phyloP scores from a whole-genome alignment of 768 basidiomycete genomes.

The Amanita muscaria region DNA sequence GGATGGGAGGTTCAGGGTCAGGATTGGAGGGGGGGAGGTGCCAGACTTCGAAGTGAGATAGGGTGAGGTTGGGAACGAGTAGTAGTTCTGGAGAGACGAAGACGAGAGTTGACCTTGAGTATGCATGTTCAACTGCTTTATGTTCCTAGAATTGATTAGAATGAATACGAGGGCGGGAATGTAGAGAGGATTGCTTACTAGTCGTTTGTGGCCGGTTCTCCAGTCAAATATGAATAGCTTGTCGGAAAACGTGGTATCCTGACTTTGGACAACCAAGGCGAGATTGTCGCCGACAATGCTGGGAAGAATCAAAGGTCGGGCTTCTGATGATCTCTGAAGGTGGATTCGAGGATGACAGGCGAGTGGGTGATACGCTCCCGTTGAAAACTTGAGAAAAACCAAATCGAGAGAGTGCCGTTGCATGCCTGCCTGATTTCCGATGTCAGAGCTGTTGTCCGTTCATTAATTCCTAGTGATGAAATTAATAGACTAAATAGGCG shows the following conservation, averaged over 20 bases:
- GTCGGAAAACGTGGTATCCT: slow-evolving; percentile 16
- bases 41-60: slow-evolving; percentile 28
- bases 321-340: slow-evolving; percentile 18
- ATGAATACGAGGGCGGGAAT: not conserved
- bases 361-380: slow-evolving; percentile 20
- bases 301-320: slow-evolving; percentile 27
- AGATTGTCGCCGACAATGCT: slow-evolving; percentile 38
- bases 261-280: slow-evolving; percentile 25
- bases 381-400: slow-evolving; percentile 15
- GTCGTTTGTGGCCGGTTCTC: slow-evolving; percentile 27
- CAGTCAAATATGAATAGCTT: slow-evolving; percentile 36
- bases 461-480: not conserved
- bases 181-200: slow-evolving; percentile 19
- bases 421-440: not conserved
- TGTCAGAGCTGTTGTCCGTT: not conserved
- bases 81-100: slow-evolving; percentile 27
- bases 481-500: slow-evolving; percentile 10
- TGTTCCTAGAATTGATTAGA: slow-evolving; percentile 11
- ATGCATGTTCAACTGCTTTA: slow-evolving; percentile 18
- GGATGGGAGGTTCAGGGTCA: slow-evolving; percentile 1
- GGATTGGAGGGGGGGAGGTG: slow-evolving; percentile 18
- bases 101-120: slow-evolving; percentile 21
- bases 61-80: slow-evolving; percentile 25
- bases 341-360: slow-evolving; percentile 22
- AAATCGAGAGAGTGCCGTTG: slow-evolving; percentile 7